Percentiles rank a stretch among this genome's conserved stretches.
Conservation (phyloP, 2,329 filamentous ascomycete species). For the Grosmannia huntii region DNA sequence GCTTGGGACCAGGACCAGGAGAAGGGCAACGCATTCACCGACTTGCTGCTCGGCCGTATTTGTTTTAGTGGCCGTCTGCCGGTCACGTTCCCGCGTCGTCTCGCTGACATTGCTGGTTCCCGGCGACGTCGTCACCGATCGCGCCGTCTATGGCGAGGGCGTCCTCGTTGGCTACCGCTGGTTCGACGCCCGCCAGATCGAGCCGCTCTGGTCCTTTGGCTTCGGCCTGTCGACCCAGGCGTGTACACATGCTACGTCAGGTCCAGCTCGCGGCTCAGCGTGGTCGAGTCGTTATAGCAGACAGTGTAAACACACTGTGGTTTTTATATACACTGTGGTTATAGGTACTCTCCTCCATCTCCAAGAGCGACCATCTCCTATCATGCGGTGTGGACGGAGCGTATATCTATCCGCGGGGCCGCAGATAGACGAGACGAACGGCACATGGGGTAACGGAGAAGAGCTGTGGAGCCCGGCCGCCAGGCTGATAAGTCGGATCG, state of each 20-base stretch:
- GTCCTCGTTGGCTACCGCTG: slow-evolving; percentile 62
- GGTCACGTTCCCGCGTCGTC: too few species aligned
- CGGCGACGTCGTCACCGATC: slow-evolving; percentile 40
- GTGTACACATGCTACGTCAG: slow-evolving; percentile 7
- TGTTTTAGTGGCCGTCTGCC: too few species aligned
- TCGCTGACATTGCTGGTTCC: slow-evolving; percentile 52
- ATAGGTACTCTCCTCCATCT: too few species aligned
- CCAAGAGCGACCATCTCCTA: too few species aligned
- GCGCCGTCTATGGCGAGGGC: slow-evolving; percentile 58
- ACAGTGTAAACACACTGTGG: neutral
- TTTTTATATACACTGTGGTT: too few species aligned
- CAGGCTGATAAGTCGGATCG: neutral
- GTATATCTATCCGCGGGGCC: neutral
- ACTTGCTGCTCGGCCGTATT: too few species aligned
- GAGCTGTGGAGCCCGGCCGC: neutral
- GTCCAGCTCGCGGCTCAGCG: slow-evolving; percentile 6
- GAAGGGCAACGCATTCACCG: too few species aligned
- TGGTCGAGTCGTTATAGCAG: slow-evolving; percentile 1
- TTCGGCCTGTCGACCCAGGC: slow-evolving; percentile 8
- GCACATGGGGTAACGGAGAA: neutral
- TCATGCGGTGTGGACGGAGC: too few species aligned
- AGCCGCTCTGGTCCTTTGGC: slow-evolving; percentile 17
- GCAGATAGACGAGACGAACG: neutral
- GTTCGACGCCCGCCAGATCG: slow-evolving; percentile 43
- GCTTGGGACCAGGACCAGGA: too few species aligned